phyloP scores from a whole-genome alignment of 345 rosid species.

The Streptanthus diversifolius region DNA sequence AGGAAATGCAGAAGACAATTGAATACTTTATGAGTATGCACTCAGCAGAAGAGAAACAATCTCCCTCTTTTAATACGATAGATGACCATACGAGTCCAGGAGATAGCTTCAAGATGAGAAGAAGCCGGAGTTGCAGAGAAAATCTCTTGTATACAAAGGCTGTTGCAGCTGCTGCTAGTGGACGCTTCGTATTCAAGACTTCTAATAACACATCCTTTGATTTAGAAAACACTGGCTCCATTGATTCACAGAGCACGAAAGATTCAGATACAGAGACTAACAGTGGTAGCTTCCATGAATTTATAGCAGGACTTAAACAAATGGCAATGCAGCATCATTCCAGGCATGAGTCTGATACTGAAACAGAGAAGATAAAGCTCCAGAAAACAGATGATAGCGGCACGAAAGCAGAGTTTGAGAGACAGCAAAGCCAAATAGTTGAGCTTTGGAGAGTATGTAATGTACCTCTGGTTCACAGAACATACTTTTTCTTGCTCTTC shows the following conservation, averaged over 20 bases:
- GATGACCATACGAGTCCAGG: slow-evolving; percentile 15
- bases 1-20: slow-evolving; percentile 64
- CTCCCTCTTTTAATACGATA: slow-evolving; percentile 37
- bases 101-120: slow-evolving; percentile 30
- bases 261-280: slow-evolving; percentile 40
- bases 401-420: slow-evolving; percentile 45
- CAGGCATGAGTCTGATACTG: neutral
- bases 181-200: slow-evolving; percentile 22
- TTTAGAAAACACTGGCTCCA: slow-evolving; percentile 20
- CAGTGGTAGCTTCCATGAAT: slow-evolving; percentile 26
- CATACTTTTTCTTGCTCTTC: slow-evolving; percentile 70
- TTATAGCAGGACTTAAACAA: slow-evolving; percentile 19
- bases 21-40: slow-evolving; percentile 43
- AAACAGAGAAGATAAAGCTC: neutral
- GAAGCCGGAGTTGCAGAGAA: slow-evolving; percentile 58
- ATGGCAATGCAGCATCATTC: slow-evolving; percentile 16
- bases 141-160: slow-evolving; percentile 30
- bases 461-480: slow-evolving; percentile 71
- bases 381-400: neutral
- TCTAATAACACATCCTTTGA: slow-evolving; percentile 37
- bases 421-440: slow-evolving; percentile 51
- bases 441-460: slow-evolving; percentile 64
- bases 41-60: slow-evolving; percentile 46
- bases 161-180: neutral
- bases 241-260: slow-evolving; percentile 38